Base-by-base conservation (phyloP, 441 rosid species). In the Gossypium schwendimanii region DNA sequence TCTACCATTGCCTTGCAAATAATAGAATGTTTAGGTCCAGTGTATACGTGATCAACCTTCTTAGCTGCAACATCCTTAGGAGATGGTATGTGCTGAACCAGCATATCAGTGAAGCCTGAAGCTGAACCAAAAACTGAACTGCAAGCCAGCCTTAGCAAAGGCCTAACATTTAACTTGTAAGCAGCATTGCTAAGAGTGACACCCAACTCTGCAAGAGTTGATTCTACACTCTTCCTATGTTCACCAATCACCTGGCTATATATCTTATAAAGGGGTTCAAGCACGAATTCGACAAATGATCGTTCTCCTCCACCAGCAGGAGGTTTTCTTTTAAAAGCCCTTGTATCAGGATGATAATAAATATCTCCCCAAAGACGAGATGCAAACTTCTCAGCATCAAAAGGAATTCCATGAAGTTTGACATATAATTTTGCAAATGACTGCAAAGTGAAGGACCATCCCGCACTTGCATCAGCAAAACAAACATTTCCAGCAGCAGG, bases 181-280 rank as follows among this genome's bases (percentile, higher is more conserved):
- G 98, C 91, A 26, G 92, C 88, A 85, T 89, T 92, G 75, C 93
- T 90, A 73, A 94, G 93, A 72, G 96, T 87, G 65, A 92, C 96
- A 54, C 99, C 98, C 70, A 94, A 82, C 82, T 94, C 99, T 23
- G 93, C 91, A 77, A 94, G 97, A 79, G 97, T 92, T 64, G 96
- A 73, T 82, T 94, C 98, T 73, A 92, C 97, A 65, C 99, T 94
- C 86, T 91, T 94, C 84, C 89, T 91, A 80, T 92, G 99, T 84
- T 94, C 99, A 73, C 98, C 98, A 79, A 94, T 88, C 75, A 94
- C 96, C 87, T 92, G 99, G 78, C 99, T 94, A 77, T 94, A 92
- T 84, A 94, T 87, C 79, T 89, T 92, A 84, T 94, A 94, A n/a
- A 94, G 89, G 60, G 99, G 99, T 81, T 94, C 99, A 67, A 92